phyloP scores from a whole-genome alignment of 345 rosid genomes.

The Pseudoturritis turrita region DNA sequence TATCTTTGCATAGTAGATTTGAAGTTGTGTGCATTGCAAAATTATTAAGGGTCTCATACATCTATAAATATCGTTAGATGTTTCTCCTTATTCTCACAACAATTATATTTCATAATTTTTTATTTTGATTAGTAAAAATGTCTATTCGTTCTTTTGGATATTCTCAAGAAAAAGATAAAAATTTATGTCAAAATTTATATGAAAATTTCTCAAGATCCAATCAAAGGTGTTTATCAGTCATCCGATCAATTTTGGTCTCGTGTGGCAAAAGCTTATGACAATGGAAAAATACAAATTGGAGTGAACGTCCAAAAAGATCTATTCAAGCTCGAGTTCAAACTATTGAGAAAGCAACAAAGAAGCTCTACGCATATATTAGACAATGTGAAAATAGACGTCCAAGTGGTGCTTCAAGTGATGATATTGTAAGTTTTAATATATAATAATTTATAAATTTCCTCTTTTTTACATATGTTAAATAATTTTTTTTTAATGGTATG shows the following conservation, averaged over 20 bases:
- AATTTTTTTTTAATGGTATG: background rate
- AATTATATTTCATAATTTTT: too few relatives aligned
- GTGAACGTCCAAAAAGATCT: background rate
- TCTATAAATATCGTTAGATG: too few relatives aligned
- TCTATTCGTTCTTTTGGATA: background rate
- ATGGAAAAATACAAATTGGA: background rate
- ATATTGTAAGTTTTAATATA: background rate
- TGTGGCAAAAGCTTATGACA: background rate
- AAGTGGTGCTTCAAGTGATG: background rate
- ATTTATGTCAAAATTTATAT: background rate
- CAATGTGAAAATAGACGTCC: constrained; percentile 3
- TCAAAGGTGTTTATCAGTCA: background rate
- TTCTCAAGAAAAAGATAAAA: background rate
- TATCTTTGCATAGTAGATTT: too few relatives aligned
- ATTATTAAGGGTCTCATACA: too few relatives aligned
- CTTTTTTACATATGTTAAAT: background rate
- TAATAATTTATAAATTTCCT: background rate
- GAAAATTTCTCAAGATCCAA: background rate
- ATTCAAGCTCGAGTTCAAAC: background rate
- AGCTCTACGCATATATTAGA: background rate
- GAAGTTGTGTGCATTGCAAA: too few relatives aligned
- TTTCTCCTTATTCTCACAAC: too few relatives aligned
- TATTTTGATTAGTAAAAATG: too few relatives aligned
- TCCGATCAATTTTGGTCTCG: background rate
- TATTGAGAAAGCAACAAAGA: background rate